Base-by-base conservation (phyloP, 192 early-diverging fungal species). In the Coemansia sp. region DNA sequence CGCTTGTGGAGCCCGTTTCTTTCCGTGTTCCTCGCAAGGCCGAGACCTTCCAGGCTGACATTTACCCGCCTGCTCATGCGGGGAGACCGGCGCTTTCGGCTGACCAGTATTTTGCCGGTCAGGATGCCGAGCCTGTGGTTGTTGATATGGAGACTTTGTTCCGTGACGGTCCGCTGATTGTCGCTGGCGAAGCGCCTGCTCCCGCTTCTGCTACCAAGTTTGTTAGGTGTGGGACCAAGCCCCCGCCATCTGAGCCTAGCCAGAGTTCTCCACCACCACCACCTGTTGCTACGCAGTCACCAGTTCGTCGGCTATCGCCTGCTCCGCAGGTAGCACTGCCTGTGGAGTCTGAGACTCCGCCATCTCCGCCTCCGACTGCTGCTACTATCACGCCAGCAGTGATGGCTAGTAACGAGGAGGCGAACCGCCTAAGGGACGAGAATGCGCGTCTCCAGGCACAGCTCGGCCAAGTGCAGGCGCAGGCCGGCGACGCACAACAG, bases 21-120 rank as follows among this genome's bases (percentile, higher is more conserved):
- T 97, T 99, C 85, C 94, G 90, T 62, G 97, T 99, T 13, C 98
- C 98, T 36, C 84, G 98, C 29, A 87, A 97, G 93, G 88, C 95
- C 33, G 98, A 99, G 84, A 87, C 91, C 24, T 99, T 99, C 91
- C 97, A 98, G 86, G 75, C 90, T 22, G 98, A 99, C 72, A 86
- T 99, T 57, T 99, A 93, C 86, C 97, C 98, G 44, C 92, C 93
- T 31, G 90, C 92, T 11, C 72, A 88, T 47, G 88, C 94, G 27
- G 93, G 93, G 49, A 88, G 91, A 47, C 87, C 98, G 10, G 86
- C 96, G 1, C 74, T 99, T 55, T 90, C 94, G n/a, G 91, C 93
- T 5, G 93, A 95, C 64, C 94, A 97, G 75, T 99, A 90, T 84
- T 97, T 98, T 82, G 85, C 75, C 10, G 98, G 97, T 16, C 91